Evolutionary conservation across 352 stramenopile species (phyloP).

Genomic region (Globisporangium ultimum): DNA sequence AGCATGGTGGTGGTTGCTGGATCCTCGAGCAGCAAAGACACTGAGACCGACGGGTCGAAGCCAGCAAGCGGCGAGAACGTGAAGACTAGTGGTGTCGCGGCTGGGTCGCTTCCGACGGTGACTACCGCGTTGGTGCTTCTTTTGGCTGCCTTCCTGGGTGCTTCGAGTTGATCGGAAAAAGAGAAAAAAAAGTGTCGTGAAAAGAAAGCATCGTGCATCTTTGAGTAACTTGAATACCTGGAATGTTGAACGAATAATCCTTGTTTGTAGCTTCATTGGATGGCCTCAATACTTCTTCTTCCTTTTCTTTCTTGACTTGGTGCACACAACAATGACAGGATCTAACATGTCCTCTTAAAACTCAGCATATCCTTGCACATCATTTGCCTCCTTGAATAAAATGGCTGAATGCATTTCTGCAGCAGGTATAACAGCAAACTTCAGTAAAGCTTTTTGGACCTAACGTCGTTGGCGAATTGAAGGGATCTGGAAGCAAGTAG

Average conservation of each 20-base stretch:
- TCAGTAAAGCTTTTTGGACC: too few species aligned
- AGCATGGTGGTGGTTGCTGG: constrained; percentile 41
- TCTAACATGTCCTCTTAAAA: too few species aligned
- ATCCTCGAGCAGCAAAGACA: constrained; percentile 15
- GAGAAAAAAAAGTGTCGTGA: not conserved
- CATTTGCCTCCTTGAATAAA: too few species aligned
- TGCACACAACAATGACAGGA: too few species aligned
- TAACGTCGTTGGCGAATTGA: too few species aligned
- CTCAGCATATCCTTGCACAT: too few species aligned
- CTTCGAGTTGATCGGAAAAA: not conserved
- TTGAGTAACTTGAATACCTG: not conserved
- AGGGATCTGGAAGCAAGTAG: too few species aligned
- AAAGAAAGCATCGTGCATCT: not conserved
- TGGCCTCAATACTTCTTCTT: too few species aligned
- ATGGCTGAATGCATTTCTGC: too few species aligned
- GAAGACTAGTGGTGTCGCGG: constrained; percentile 2
- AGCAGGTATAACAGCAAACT: too few species aligned
- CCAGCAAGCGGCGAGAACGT: constrained; percentile 13
- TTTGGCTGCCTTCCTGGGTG: not conserved
- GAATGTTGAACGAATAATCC: not conserved
- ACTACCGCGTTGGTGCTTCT: not conserved
- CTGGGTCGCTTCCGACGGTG: not conserved
- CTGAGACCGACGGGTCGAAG: constrained; percentile 17
- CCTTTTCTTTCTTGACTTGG: too few species aligned
- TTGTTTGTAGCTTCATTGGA: too few species aligned